A percentile compares a stretch with the other conserved stretches of the same genome.
phyloP scores from a whole-genome alignment of 345 rosid genomes.

The Durio zibethinus region DNA sequence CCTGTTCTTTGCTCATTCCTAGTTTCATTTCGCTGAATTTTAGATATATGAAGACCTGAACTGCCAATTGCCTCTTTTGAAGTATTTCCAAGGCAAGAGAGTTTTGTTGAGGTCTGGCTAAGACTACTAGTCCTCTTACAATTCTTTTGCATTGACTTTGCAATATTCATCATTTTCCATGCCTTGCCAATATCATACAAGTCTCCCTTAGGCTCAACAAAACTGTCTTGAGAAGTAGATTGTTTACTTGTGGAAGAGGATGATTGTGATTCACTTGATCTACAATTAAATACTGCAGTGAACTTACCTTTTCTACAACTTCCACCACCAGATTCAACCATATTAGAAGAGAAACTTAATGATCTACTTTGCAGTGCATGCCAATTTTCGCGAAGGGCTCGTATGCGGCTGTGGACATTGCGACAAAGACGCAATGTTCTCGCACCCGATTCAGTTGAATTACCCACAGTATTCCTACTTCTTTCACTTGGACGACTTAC shows the following conservation, averaged over 20 bases:
- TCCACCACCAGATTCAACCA: conserved; percentile 18
- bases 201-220: conserved; percentile 1
- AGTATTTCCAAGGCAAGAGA: conserved; percentile 15
- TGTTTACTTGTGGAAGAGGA: conserved; percentile 25
- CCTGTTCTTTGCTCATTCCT: not conserved
- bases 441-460: conserved; percentile 23
- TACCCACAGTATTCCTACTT: conserved; percentile 15
- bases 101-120: conserved; percentile 14
- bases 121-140: conserved; percentile 10
- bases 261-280: conserved; percentile 18
- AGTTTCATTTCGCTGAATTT: conserved; percentile 17
- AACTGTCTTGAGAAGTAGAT: conserved; percentile 14
- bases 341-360: conserved; percentile 35
- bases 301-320: conserved; percentile 4
- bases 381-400: conserved; percentile 54
- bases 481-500: conserved; percentile 5
- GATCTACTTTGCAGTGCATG: conserved; percentile 40
- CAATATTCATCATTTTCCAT: conserved; percentile 61
- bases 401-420: conserved; percentile 37
- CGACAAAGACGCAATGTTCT: conserved; percentile 47
- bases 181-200: conserved; percentile 41
- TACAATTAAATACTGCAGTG: not conserved
- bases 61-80: conserved; percentile 17
- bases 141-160: conserved; percentile 34
- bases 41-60: conserved; percentile 8